Conservation (phyloP, 805 yeast genomes). For the Candida railenensis region DNA sequence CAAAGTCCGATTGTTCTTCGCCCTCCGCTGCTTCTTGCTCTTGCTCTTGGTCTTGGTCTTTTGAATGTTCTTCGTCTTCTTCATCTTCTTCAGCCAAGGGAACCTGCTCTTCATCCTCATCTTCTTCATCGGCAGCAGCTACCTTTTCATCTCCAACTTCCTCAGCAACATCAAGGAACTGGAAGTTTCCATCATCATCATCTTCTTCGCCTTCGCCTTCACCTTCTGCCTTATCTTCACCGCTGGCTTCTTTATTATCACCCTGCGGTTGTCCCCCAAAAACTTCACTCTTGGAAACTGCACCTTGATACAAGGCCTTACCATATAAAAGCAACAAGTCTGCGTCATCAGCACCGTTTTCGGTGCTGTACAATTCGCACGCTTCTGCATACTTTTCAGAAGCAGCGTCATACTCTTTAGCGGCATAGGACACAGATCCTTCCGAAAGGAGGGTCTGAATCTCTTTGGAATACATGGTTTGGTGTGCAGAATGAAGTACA, state of each 20-base stretch:
- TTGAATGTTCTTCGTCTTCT: slow-evolving; percentile 49
- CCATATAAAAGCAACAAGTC: slow-evolving; percentile 77
- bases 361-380: slow-evolving; percentile 53
- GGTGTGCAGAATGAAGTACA: too few species aligned
- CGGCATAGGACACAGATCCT: slow-evolving; percentile 65
- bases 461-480: slow-evolving; percentile 20
- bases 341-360: slow-evolving; percentile 63
- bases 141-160: slow-evolving; percentile 16
- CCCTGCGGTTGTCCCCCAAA: slow-evolving; percentile 38
- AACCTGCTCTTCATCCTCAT: slow-evolving; percentile 13
- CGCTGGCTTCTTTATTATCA: slow-evolving; percentile 16
- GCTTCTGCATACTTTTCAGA: slow-evolving; percentile 71
- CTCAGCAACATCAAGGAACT: slow-evolving; percentile 27
- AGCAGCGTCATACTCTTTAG: slow-evolving; percentile 66
- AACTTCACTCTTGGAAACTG: slow-evolving; percentile 71
- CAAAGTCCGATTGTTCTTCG: slow-evolving; percentile 67
- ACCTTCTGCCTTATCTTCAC: slow-evolving; percentile 14
- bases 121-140: slow-evolving; percentile 13
- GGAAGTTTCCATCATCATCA: slow-evolving; percentile 24
- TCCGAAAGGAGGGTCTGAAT: slow-evolving; percentile 50
- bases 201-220: slow-evolving; percentile 21
- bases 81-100: slow-evolving; percentile 18
- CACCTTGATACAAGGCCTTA: slow-evolving; percentile 73
- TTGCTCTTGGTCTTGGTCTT: slow-evolving; percentile 28
- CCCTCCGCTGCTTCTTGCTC: slow-evolving; percentile 25